Evolutionary conservation across 2,329 filamentous ascomycete species (phyloP), one percentile per base, ranked within the genome.

Genomic region (Parastagonospora avenae): DNA sequence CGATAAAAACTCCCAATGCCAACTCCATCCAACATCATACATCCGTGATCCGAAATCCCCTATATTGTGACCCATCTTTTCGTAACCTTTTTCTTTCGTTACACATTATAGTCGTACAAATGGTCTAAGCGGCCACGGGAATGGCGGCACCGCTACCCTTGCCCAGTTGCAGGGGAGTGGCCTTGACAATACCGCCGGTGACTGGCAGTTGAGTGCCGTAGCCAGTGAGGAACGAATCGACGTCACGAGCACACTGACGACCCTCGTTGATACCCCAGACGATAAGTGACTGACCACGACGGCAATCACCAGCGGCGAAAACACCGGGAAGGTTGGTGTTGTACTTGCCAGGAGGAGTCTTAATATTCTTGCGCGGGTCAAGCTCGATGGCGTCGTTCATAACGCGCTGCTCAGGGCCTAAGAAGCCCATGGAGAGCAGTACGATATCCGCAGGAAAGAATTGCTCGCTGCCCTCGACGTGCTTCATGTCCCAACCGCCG

Each of bases 211-310:
- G 84, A 51, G 90, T 92, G 70, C 85, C 80, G 46, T 78, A 84
- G 57, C 88, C 85, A 75, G 90, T 90, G 38, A 97, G 87, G 81
- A 85, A 96, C 45, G 91, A 76, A 74, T 97, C 93, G 49, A 97
- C 89, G 75, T 97, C 92, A 56, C 93, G 89, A 67, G 93, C 93
- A 65, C 89, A 88, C 79, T 94, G 90, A 65, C 93, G 90, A 67
- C 93, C 93, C 79, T 97, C 93, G 73, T 97, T 97, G 81, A 97
- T 97, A 73, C 92, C 93, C 91, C 92, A 97, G 61, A 97, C 92
- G 76, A 97, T 97, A 51, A 97, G 81, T 48, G 91, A 96, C 79
- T 97, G 93, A 49, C 93, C 93, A 70, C 93, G 89, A 55, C 92
- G 89, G 76, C 93, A 97, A 77, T 97, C 93, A 77, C 93, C 93